Conservation (phyloP, 2,329 filamentous ascomycete species). For the Arthrinium puccinioides region DNA sequence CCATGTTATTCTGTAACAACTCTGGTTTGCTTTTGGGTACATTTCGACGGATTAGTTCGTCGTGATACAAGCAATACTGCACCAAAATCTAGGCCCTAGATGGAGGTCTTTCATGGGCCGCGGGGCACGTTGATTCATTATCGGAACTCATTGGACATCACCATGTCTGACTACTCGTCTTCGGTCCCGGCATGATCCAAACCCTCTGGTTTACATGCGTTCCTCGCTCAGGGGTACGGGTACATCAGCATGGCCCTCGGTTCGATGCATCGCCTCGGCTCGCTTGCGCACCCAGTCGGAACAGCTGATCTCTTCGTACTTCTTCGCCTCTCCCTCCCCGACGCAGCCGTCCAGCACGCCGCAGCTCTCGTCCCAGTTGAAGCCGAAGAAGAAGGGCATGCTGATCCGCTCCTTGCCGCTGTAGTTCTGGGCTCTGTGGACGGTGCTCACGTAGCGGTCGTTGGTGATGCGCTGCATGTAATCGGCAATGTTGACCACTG, state of each 20-base stretch:
- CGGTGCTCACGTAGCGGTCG: conserved; percentile 33
- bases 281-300: conserved; percentile 25
- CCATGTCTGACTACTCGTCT: no score
- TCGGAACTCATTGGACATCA: no score
- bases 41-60: no score
- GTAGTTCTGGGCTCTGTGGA: conserved; percentile 30
- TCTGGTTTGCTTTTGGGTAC: no score
- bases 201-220: no score
- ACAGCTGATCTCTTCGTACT: conserved; percentile 32
- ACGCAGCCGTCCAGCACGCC: conserved; percentile 30
- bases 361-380: conserved; percentile 30
- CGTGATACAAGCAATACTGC: no score
- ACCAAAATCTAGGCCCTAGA: no score
- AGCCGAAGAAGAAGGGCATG: conserved; percentile 32
- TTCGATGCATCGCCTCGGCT: neutral
- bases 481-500: conserved; percentile 38
- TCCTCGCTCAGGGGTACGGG: no score
- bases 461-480: conserved; percentile 33
- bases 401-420: conserved; percentile 29
- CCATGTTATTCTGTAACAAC: no score
- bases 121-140: no score
- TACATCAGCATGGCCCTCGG: neutral
- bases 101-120: no score
- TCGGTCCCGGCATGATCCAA: no score
- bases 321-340: conserved; percentile 21